These are phyloP conservation scores for Talaromyces sp. DNA, from an alignment of 2,329 filamentous ascomycete genomes.

Conservation along the genomic window DNA sequence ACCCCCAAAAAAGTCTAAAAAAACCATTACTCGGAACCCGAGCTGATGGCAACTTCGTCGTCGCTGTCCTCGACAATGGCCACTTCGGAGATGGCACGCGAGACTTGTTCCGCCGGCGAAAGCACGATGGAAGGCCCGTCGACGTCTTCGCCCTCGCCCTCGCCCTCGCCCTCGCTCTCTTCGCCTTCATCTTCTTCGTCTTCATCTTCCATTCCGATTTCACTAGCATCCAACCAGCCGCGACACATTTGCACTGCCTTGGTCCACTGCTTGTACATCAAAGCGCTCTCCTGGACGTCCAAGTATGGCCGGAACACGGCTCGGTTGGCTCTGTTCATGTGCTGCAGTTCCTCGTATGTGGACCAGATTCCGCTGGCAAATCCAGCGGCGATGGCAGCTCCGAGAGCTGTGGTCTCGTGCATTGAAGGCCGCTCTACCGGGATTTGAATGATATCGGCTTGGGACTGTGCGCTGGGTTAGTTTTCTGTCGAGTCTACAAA, in stretches of 20 bases:
- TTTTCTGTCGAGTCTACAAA: background rate
- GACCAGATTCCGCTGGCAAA: constrained; percentile 76
- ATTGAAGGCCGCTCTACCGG: constrained; percentile 78
- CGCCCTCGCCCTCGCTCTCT: background rate
- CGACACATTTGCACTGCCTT: constrained; percentile 74
- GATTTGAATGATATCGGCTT: constrained; percentile 80
- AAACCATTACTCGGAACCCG: background rate
- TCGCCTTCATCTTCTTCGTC: constrained; percentile 1
- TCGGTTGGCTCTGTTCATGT: constrained; percentile 65
- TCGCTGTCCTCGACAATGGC: background rate
- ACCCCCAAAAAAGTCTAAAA: background rate
- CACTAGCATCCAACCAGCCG: constrained; percentile 53
- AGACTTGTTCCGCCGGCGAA: background rate
- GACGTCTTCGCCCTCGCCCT: background rate
- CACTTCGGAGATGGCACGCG: background rate
- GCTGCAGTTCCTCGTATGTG: constrained; percentile 65
- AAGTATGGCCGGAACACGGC: constrained; percentile 66
- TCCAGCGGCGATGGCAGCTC: constrained; percentile 84
- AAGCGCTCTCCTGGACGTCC: constrained; percentile 50
- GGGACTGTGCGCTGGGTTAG: constrained; percentile 48
- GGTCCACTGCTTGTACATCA: constrained; percentile 66
- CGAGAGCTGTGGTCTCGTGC: constrained; percentile 85
- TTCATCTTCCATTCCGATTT: constrained; percentile 17
- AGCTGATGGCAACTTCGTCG: background rate
- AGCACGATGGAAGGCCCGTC: background rate